Conservation (phyloP, 148 eudicot genomes). For the Linanthus parryae region DNA sequence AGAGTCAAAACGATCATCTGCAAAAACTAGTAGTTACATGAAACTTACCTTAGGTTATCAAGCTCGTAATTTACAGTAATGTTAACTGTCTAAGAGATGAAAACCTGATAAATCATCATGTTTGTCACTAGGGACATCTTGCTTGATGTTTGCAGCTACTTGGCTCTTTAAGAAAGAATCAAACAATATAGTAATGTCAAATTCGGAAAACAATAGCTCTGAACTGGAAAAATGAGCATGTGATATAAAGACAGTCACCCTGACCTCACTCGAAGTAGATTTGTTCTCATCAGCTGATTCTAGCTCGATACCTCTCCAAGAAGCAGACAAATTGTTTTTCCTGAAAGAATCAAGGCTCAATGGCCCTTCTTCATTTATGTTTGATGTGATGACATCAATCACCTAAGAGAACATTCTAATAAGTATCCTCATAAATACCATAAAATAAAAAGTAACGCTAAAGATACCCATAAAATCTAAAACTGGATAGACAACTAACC, state of each 20-base stretch:
- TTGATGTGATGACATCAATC: conserved; percentile 60
- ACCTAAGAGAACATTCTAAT: conserved; percentile 41
- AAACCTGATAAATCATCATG: conserved; percentile 36
- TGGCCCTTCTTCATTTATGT: conserved; percentile 71
- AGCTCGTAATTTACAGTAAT: neutral
- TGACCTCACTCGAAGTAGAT: conserved; percentile 29
- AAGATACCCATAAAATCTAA: neutral
- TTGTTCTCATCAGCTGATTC: conserved; percentile 25
- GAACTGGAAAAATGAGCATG: no score
- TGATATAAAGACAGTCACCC: conserved; percentile 14
- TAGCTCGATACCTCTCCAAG: conserved; percentile 58
- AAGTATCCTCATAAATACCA: conserved; percentile 8
- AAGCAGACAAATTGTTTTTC: conserved; percentile 61
- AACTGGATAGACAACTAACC: neutral
- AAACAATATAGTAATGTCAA: conserved; percentile 12
- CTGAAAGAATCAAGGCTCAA: conserved; percentile 62
- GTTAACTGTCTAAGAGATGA: conserved; percentile 3
- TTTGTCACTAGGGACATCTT: conserved; percentile 35
- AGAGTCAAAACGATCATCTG: conserved; percentile 44
- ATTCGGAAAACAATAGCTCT: no score
- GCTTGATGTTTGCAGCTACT: conserved; percentile 33
- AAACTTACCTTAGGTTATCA: no score
- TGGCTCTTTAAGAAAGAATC: conserved; percentile 26
- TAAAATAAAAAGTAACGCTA: neutral
- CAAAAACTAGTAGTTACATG: conserved; percentile 15